Conservation (phyloP, 2,329 filamentous ascomycete species). For the Diaporthe sp. region DNA sequence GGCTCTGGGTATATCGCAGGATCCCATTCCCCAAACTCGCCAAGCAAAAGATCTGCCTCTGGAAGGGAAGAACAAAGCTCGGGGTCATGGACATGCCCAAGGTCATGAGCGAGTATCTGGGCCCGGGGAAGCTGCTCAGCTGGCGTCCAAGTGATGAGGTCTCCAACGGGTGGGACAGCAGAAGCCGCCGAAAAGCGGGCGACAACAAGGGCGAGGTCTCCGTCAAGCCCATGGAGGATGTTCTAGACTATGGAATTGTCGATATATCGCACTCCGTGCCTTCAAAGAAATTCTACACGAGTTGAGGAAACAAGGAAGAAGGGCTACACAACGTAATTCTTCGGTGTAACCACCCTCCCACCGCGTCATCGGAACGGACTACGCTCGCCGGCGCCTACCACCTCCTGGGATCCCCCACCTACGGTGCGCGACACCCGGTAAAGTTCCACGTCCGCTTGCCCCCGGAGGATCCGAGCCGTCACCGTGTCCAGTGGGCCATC, state of each 20-base stretch:
- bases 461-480: neutral
- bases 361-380: fast-evolving
- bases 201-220: too few species aligned
- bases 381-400: neutral
- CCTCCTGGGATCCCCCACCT: neutral
- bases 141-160: neutral
- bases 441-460: neutral
- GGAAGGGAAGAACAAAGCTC: neutral
- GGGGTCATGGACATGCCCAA: neutral
- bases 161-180: neutral
- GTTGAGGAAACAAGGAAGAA: too few species aligned
- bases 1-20: neutral
- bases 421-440: neutral
- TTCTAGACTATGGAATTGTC: neutral
- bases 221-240: too few species aligned
- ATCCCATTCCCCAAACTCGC: neutral
- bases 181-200: neutral
- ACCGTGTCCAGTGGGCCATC: neutral
- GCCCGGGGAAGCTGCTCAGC: neutral
- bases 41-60: neutral
- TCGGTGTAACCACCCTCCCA: too few species aligned
- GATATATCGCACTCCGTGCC: neutral
- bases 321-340: too few species aligned
- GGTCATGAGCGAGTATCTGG: neutral
- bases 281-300: too few species aligned